Evolutionary conservation across 169 alveolate species (phyloP).

Genomic region (Plasmodium gaboni): DNA sequence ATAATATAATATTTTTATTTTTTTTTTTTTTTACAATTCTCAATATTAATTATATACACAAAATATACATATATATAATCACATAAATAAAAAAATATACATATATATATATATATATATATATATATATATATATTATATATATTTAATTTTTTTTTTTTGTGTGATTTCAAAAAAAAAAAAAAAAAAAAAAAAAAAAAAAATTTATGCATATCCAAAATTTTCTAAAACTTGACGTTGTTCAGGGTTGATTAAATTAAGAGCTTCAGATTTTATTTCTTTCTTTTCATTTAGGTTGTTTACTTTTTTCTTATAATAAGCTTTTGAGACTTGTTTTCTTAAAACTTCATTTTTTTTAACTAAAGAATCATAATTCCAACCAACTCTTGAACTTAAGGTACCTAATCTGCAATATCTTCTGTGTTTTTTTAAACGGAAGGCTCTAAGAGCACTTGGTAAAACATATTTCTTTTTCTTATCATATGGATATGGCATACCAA

Average conservation of each 20-base stretch:
- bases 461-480: slow-evolving; percentile 94
- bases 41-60: not conserved
- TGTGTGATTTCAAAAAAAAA: not conserved
- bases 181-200: slow-evolving; percentile 19
- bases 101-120: slow-evolving; percentile 7
- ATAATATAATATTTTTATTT: not conserved
- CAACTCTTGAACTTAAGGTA: slow-evolving; percentile 92
- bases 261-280: slow-evolving; percentile 26
- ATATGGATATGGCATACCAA: slow-evolving; percentile 96
- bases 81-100: slow-evolving; percentile 3
- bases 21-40: slow-evolving; percentile 1
- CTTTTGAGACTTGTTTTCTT: slow-evolving; percentile 92
- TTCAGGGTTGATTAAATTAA: slow-evolving; percentile 44
- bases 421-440: slow-evolving; percentile 89
- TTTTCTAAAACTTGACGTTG: slow-evolving; percentile 58
- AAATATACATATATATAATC: not conserved
- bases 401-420: slow-evolving; percentile 92
- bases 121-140: not conserved
- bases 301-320: slow-evolving; percentile 87
- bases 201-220: slow-evolving; percentile 58
- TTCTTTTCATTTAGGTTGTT: slow-evolving; percentile 75
- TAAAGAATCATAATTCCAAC: slow-evolving; percentile 93
- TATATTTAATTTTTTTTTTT: not conserved
- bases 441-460: slow-evolving; percentile 95
- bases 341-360: slow-evolving; percentile 92